These are phyloP conservation scores for Fulvia fulva DNA, from an alignment of 2,329 filamentous ascomycete genomes.

Conservation along the genomic window DNA sequence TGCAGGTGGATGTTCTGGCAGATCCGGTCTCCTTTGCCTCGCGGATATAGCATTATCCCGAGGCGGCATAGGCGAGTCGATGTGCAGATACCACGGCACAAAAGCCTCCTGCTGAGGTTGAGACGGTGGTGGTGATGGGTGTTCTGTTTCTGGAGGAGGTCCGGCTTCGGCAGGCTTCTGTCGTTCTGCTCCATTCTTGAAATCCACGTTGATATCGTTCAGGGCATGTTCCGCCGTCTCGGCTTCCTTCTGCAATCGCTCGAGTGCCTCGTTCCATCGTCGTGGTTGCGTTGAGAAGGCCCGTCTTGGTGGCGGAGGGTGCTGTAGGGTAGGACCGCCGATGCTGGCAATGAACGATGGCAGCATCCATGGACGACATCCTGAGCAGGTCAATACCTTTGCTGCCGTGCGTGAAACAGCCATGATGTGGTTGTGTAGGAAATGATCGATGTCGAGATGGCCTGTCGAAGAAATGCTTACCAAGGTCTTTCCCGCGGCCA, in stretches of 20 bases:
- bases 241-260: conserved; percentile 13
- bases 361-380: conserved; percentile 27
- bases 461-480: neutral
- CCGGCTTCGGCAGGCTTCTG: conserved; percentile 5
- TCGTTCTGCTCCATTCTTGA: neutral
- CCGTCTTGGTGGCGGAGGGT: conserved; percentile 12
- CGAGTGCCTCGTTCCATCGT: conserved; percentile 20
- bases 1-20: conserved; percentile 66
- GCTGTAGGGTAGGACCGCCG: conserved; percentile 16
- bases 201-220: conserved; percentile 22
- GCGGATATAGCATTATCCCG: conserved; percentile 45
- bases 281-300: conserved; percentile 18
- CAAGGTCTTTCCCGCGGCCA: neutral
- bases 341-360: conserved; percentile 32
- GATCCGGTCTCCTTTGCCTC: conserved; percentile 56
- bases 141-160: neutral
- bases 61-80: conserved; percentile 39
- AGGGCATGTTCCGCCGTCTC: conserved; percentile 18
- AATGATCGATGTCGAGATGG: neutral
- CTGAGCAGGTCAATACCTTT: conserved; percentile 17
- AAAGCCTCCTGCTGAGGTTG: conserved; percentile 4
- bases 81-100: conserved; percentile 82
- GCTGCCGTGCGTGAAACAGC: conserved; percentile 14
- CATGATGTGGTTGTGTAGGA: conserved; percentile 7
- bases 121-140: neutral